Conservation (phyloP, 306 rosid genomes). For the Morella rubra region DNA sequence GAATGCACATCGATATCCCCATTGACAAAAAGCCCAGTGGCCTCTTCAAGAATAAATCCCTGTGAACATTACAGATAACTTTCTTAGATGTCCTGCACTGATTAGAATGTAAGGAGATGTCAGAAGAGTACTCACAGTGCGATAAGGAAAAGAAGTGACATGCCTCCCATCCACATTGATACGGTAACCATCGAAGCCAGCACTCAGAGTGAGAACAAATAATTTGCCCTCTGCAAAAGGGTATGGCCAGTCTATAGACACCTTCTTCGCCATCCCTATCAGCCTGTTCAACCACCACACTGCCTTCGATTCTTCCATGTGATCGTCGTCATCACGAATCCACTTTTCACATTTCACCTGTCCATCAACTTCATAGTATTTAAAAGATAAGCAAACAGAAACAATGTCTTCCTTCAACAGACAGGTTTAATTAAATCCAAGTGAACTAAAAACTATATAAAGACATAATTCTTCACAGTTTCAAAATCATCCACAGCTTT, state of each 20-base stretch:
- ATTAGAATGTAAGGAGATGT: slow-evolving; percentile 14
- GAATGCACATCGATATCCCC: slow-evolving; percentile 90
- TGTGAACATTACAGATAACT: slow-evolving; percentile 20
- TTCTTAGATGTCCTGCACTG: slow-evolving; percentile 6
- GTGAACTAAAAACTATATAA: not conserved
- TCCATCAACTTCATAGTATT: slow-evolving; percentile 71
- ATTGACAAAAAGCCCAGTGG: slow-evolving; percentile 79
- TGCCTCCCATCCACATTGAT: slow-evolving; percentile 88
- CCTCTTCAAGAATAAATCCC: slow-evolving; percentile 98
- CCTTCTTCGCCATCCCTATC: slow-evolving; percentile 76
- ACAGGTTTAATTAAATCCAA: slow-evolving; percentile 2
- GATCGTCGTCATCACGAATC: slow-evolving; percentile 77
- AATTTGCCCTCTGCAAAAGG: slow-evolving; percentile 86
- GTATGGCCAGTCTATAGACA: slow-evolving; percentile 82
- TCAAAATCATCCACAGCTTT: not conserved
- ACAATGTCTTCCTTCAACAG: slow-evolving; percentile 13
- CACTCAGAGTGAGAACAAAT: slow-evolving; percentile 83
- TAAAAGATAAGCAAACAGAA: slow-evolving; percentile 37
- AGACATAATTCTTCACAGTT: not conserved
- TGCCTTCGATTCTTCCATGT: slow-evolving; percentile 76
- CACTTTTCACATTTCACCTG: slow-evolving; percentile 95
- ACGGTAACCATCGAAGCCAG: slow-evolving; percentile 97
- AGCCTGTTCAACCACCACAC: slow-evolving; percentile 91
- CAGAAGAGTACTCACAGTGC: slow-evolving; percentile 60
- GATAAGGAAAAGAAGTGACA: slow-evolving; percentile 86